phyloP scores from a whole-genome alignment of 805 yeast genomes.

The Suhomyces sp. region DNA sequence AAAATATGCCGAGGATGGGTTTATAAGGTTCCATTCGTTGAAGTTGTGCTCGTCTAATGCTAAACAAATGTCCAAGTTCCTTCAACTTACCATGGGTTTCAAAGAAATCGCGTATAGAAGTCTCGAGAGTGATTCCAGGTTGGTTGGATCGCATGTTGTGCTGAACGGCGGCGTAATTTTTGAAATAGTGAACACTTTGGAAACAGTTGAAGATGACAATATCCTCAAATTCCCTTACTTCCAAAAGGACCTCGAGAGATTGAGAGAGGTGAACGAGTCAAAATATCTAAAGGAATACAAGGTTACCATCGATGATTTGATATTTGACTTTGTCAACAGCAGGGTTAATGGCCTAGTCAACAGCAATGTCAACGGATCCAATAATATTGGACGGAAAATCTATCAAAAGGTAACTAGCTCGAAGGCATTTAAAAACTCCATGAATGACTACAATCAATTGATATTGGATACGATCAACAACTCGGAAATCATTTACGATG shows the following conservation, averaged over 20 bases:
- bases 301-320: slow-evolving; percentile 17
- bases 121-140: slow-evolving; percentile 63
- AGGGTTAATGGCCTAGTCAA: slow-evolving; percentile 10
- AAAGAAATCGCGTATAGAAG: slow-evolving; percentile 59
- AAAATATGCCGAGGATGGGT: slow-evolving; percentile 25
- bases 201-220: slow-evolving; percentile 20
- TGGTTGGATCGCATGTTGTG: slow-evolving; percentile 58
- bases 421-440: slow-evolving; percentile 7
- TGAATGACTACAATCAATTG: slow-evolving; percentile 9
- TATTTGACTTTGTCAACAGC: slow-evolving; percentile 43
- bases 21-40: slow-evolving; percentile 58
- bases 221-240: slow-evolving; percentile 10
- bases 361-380: not conserved
- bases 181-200: slow-evolving; percentile 43
- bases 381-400: slow-evolving; percentile 8
- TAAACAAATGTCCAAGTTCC: slow-evolving; percentile 55
- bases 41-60: slow-evolving; percentile 76
- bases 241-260: slow-evolving; percentile 11
- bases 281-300: slow-evolving; percentile 8
- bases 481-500: slow-evolving; percentile 17
- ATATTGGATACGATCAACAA: slow-evolving; percentile 13
- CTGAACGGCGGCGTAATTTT: slow-evolving; percentile 52
- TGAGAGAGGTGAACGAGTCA: slow-evolving; percentile 20
- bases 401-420: slow-evolving; percentile 13
- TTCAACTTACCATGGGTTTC: slow-evolving; percentile 61